phyloP scores from a whole-genome alignment of 768 basidiomycete genomes.

The Rhizopogon vulgaris region DNA sequence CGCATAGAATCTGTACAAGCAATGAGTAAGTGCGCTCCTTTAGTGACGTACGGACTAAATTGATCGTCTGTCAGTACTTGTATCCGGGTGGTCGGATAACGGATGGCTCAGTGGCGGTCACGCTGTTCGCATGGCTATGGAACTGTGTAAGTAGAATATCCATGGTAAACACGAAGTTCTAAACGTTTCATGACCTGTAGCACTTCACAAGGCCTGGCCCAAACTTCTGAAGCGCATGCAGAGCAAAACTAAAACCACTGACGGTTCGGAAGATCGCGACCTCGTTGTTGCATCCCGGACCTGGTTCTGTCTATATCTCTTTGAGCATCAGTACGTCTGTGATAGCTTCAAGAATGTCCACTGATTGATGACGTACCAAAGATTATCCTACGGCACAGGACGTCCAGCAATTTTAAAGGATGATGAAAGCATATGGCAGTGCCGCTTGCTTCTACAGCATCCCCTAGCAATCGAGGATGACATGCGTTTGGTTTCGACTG shows the following conservation, averaged over 20 bases:
- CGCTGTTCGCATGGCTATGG: constrained; percentile 96
- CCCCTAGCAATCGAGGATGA: constrained; percentile 89
- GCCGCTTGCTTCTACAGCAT: constrained; percentile 74
- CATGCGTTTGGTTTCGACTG: constrained; percentile 90
- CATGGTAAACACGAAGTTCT: not conserved
- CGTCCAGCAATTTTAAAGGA: constrained; percentile 90
- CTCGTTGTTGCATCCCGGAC: constrained; percentile 79
- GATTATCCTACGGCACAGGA: constrained; percentile 91
- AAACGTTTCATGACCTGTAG: constrained; percentile 28
- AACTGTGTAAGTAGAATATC: constrained; percentile 57
- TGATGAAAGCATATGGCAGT: constrained; percentile 84
- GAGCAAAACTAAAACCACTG: constrained; percentile 41
- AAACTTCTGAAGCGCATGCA: constrained; percentile 75
- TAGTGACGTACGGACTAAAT: not conserved
- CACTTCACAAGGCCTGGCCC: constrained; percentile 91
- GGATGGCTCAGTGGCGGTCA: constrained; percentile 95
- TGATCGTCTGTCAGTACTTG: constrained; percentile 50
- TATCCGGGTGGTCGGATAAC: constrained; percentile 92
- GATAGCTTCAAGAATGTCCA: not conserved
- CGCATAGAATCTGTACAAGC: constrained; percentile 87
- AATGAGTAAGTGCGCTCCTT: constrained; percentile 61
- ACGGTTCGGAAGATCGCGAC: constrained; percentile 60
- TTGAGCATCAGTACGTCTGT: constrained; percentile 81
- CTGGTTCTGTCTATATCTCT: constrained; percentile 92
- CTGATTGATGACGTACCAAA: constrained; percentile 23